A percentile compares a stretch with the other conserved stretches of the same genome.
These are phyloP conservation scores for Mycena venus DNA, from an alignment of 768 basidiomycete genomes.

Conservation along the genomic window DNA sequence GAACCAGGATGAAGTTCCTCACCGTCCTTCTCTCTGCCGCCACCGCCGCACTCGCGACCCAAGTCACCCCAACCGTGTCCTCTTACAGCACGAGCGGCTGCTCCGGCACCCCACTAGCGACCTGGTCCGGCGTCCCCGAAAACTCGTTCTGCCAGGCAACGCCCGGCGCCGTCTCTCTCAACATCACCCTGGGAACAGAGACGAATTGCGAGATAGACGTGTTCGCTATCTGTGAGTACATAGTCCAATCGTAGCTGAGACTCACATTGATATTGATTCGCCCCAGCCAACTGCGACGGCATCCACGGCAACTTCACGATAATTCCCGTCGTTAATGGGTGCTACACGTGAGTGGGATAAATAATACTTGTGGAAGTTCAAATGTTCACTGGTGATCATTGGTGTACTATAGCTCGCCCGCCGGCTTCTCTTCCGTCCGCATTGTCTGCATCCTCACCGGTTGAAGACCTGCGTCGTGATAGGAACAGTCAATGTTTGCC, in stretches of 20 bases:
- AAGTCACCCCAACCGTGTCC: neutral
- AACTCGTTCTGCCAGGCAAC: conserved; percentile 8
- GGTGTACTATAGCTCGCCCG: neutral
- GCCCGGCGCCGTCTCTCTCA: conserved; percentile 13
- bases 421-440: neutral
- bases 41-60: neutral
- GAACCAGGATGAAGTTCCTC: neutral
- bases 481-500: no score
- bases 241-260: neutral
- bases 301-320: neutral
- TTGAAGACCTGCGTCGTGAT: neutral
- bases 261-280: neutral
- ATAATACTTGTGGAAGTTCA: neutral
- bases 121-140: conserved; percentile 11
- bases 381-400: neutral
- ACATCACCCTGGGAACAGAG: neutral
- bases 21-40: neutral
- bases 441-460: neutral
- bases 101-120: conserved; percentile 7
- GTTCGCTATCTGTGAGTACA: conserved; percentile 9
- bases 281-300: conserved; percentile 15
- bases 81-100: conserved; percentile 11
- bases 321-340: neutral
- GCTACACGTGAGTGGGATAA: conserved; percentile 12
- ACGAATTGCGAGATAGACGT: conserved; percentile 7